Evolutionary conservation across 371 early-diverging fungal genomes (phyloP).

Genomic region (Mortierella sp.): DNA sequence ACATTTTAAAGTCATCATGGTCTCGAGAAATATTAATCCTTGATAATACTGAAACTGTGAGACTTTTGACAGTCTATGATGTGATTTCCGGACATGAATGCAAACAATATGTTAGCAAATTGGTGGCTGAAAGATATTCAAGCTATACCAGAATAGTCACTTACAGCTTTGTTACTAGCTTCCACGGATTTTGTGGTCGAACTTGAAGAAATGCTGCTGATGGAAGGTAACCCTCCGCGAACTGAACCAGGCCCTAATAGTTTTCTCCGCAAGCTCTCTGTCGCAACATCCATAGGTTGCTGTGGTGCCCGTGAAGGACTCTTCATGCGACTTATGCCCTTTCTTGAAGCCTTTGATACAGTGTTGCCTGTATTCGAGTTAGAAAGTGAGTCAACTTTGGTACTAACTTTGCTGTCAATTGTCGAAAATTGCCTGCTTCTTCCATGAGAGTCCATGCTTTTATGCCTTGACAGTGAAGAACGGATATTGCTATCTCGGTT

Average conservation of each 20-base stretch:
- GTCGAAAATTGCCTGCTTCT: not conserved
- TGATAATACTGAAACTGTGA: slow-evolving; percentile 15
- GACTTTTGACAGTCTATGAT: slow-evolving; percentile 28
- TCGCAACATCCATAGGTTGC: slow-evolving; percentile 36
- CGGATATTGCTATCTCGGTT: not conserved
- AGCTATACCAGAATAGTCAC: not conserved
- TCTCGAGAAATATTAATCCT: slow-evolving; percentile 26
- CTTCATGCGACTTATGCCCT: slow-evolving; percentile 29
- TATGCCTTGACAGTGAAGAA: slow-evolving; percentile 25
- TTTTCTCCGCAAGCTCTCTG: slow-evolving; percentile 32
- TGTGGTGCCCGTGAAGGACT: slow-evolving; percentile 36
- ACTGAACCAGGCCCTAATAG: slow-evolving; percentile 37
- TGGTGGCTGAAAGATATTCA: not conserved
- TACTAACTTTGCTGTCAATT: not conserved
- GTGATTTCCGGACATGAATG: not conserved
- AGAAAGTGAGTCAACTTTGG: not conserved
- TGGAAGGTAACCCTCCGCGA: slow-evolving; percentile 18
- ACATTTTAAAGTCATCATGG: slow-evolving; percentile 38
- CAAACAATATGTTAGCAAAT: not conserved
- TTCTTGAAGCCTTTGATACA: not conserved
- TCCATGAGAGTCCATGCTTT: slow-evolving; percentile 28
- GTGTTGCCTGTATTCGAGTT: not conserved
- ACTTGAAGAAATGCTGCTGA: not conserved
- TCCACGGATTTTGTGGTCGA: slow-evolving; percentile 31
- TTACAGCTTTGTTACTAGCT: slow-evolving; percentile 35